phyloP scores from a whole-genome alignment of 164 flowering plant species.

The Macadamia integrifolia region DNA sequence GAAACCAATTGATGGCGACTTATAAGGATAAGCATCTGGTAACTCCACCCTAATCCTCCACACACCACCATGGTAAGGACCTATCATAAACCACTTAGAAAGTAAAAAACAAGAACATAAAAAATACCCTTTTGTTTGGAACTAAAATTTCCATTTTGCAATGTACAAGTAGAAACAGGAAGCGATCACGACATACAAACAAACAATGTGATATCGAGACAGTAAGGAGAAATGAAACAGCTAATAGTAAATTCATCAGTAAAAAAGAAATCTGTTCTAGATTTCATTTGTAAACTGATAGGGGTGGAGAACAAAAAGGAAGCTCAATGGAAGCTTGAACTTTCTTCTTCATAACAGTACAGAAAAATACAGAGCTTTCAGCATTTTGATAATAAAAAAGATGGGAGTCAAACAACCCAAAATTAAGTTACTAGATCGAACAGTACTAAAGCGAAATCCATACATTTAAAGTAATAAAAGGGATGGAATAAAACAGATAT shows the following conservation, averaged over 20 bases:
- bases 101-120: too few species aligned
- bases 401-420: background rate
- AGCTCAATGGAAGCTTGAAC: background rate
- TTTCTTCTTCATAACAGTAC: background rate
- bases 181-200: background rate
- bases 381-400: background rate
- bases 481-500: background rate
- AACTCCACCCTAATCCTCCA: constrained; percentile 74
- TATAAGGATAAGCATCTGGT: constrained; percentile 79
- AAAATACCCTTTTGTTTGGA: too few species aligned
- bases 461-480: background rate
- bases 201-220: background rate
- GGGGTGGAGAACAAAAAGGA: background rate
- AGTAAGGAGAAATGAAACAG: background rate
- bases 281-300: background rate
- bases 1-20: constrained; percentile 77
- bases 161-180: background rate
- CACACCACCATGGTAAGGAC: constrained; percentile 65
- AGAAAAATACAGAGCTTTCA: too few species aligned
- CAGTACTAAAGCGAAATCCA: background rate
- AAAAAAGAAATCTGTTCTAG: background rate
- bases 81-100: constrained; percentile 22
- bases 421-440: background rate
- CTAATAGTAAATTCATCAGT: background rate
- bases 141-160: too few species aligned